Percentiles rank a stretch among this genome's conserved stretches.
Conservation (phyloP, 2,329 filamentous ascomycete genomes). For the Penicillium sp. region DNA sequence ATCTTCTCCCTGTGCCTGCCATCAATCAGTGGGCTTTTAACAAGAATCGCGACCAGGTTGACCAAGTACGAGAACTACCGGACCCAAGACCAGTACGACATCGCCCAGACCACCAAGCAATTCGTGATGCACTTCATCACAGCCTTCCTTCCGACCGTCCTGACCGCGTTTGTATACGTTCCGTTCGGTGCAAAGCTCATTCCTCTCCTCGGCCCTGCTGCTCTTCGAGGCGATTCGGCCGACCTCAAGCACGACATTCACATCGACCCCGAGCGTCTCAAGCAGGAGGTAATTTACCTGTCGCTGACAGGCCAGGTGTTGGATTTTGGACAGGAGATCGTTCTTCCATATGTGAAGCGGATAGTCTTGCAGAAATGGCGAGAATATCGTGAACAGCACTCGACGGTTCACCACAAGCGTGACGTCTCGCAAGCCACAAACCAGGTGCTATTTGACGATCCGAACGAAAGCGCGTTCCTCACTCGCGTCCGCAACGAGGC, state of each 20-base stretch:
- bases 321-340: slow-evolving; percentile 80
- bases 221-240: slow-evolving; percentile 54
- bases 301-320: slow-evolving; percentile 93
- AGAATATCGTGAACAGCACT: slow-evolving; percentile 31
- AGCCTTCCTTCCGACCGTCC: slow-evolving; percentile 87
- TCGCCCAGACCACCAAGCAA: slow-evolving; percentile 86
- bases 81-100: slow-evolving; percentile 80
- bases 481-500: slow-evolving; percentile 81
- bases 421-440: slow-evolving; percentile 47
- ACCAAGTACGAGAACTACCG: slow-evolving; percentile 92
- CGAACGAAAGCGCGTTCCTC: slow-evolving; percentile 81
- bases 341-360: slow-evolving; percentile 85
- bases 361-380: slow-evolving; percentile 74
- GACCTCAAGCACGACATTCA: slow-evolving; percentile 65
- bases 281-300: slow-evolving; percentile 93
- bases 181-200: slow-evolving; percentile 85
- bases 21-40: slow-evolving; percentile 75
- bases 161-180: slow-evolving; percentile 93
- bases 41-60: slow-evolving; percentile 73
- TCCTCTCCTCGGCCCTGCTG: slow-evolving; percentile 84
- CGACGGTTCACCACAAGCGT: slow-evolving; percentile 40
- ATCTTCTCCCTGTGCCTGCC: slow-evolving; percentile 84
- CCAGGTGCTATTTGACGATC: slow-evolving; percentile 64
- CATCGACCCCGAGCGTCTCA: slow-evolving; percentile 81
- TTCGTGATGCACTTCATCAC: slow-evolving; percentile 98